Percentiles rank a stretch among this genome's conserved stretches.
Evolutionary conservation across 768 basidiomycete species (phyloP).

Genomic region (Hericium alpestre): DNA sequence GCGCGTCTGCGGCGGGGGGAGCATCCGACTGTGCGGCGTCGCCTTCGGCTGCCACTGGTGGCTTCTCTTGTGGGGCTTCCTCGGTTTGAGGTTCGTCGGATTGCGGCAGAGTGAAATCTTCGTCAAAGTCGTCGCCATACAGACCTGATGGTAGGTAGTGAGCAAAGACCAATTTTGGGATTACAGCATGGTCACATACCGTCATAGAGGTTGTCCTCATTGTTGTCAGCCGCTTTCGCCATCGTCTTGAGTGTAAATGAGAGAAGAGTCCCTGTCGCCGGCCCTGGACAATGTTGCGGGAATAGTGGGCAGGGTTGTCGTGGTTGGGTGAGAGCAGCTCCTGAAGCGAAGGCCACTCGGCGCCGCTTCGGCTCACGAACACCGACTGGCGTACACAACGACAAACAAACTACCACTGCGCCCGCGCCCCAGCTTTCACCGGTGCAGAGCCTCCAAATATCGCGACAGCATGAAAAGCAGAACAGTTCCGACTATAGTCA

Average conservation of each 20-base stretch:
- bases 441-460: not conserved
- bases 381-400: not conserved
- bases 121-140: conserved; percentile 15
- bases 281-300: too few species aligned
- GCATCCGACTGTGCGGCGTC: conserved; percentile 7
- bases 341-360: not conserved
- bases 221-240: conserved; percentile 8
- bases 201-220: conserved; percentile 13
- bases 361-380: not conserved
- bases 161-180: not conserved
- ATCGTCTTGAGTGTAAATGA: not conserved
- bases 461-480: not conserved
- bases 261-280: too few species aligned
- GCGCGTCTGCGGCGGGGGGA: not conserved
- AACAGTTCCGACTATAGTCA: not conserved
- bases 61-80: conserved; percentile 1
- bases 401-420: not conserved
- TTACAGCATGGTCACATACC: not conserved
- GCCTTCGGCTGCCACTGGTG: not conserved
- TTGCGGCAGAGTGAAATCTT: conserved; percentile 7
- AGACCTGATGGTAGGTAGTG: conserved; percentile 4
- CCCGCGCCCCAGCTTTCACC: not conserved
- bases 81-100: not conserved
- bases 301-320: not conserved
- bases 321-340: not conserved